Evolutionary conservation across 352 stramenopile species (phyloP).

Genomic region (Phytopythium boreale): DNA sequence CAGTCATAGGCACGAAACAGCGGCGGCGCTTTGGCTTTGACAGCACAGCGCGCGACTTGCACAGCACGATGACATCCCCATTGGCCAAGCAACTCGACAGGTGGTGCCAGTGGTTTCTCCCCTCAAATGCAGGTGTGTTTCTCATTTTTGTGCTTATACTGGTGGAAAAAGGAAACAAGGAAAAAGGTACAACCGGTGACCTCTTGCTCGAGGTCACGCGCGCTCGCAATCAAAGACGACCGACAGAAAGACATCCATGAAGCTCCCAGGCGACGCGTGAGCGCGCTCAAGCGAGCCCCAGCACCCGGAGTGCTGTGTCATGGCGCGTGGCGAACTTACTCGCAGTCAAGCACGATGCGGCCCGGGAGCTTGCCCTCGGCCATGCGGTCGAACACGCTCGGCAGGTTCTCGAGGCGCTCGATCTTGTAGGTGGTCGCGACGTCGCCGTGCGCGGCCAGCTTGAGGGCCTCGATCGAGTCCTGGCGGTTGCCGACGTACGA

Average conservation of each 20-base stretch:
- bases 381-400: constrained; percentile 43
- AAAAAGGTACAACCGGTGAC: neutral
- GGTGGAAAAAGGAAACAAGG: neutral
- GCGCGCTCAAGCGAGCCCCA: neutral
- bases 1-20: neutral
- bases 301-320: neutral
- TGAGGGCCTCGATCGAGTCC: constrained; percentile 51
- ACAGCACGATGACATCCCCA: neutral
- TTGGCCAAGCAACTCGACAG: neutral
- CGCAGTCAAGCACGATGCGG: constrained; percentile 39
- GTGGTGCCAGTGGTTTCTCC: neutral
- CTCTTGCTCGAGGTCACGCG: neutral
- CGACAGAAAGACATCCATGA: neutral
- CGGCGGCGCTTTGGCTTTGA: too few relatives aligned
- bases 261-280: neutral
- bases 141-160: constrained; percentile 1
- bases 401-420: constrained; percentile 33
- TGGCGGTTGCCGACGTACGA: constrained; percentile 56
- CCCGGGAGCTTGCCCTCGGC: constrained; percentile 27
- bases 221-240: neutral
- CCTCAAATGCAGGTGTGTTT: constrained; percentile 3
- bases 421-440: constrained; percentile 41
- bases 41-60: too few relatives aligned
- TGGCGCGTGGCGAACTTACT: constrained; percentile 13
- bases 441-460: constrained; percentile 39